Percentiles rank a stretch among this genome's conserved stretches.
phyloP scores from a whole-genome alignment of 1,284 basidiomycete species.

The Calocybe gambosa region DNA sequence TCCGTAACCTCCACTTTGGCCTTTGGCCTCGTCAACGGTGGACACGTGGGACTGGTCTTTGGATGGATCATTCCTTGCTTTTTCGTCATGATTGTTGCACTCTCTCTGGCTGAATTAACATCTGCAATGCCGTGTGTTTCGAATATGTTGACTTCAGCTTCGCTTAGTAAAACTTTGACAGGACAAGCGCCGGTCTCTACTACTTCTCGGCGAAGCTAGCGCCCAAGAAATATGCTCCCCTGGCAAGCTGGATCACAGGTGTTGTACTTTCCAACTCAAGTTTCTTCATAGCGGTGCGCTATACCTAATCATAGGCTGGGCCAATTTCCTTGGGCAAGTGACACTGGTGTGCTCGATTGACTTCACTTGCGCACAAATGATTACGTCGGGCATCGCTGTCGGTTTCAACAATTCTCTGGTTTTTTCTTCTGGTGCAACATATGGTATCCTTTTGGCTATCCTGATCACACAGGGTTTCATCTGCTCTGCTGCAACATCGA shows the following conservation, averaged over 20 bases:
- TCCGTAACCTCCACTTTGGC: constrained; percentile 63
- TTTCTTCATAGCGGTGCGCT: constrained; percentile 30
- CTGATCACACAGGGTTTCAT: constrained; percentile 59
- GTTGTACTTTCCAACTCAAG: neutral
- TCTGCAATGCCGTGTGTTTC: constrained; percentile 68
- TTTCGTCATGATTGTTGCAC: constrained; percentile 62
- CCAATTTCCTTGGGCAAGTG: constrained; percentile 29
- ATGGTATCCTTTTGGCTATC: constrained; percentile 59
- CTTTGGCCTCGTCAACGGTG: constrained; percentile 57
- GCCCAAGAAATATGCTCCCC: constrained; percentile 47
- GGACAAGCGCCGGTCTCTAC: constrained; percentile 66
- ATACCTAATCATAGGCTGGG: constrained; percentile 39
- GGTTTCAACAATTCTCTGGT: constrained; percentile 45
- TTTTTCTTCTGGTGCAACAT: constrained; percentile 56
- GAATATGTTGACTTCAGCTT: neutral
- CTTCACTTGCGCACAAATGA: constrained; percentile 74
- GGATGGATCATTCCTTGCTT: constrained; percentile 71
- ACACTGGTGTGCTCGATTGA: constrained; percentile 70
- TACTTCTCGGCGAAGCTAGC: constrained; percentile 71
- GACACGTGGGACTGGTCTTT: constrained; percentile 72
- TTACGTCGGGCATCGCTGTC: constrained; percentile 63
- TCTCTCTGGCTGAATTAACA: constrained; percentile 66
- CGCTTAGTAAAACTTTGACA: constrained; percentile 18
- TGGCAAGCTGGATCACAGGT: constrained; percentile 72
- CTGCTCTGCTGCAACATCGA: constrained; percentile 61